Evolutionary conservation across 2,329 filamentous ascomycete species (phyloP).

Genomic region (Clonostachys chloroleuca): DNA sequence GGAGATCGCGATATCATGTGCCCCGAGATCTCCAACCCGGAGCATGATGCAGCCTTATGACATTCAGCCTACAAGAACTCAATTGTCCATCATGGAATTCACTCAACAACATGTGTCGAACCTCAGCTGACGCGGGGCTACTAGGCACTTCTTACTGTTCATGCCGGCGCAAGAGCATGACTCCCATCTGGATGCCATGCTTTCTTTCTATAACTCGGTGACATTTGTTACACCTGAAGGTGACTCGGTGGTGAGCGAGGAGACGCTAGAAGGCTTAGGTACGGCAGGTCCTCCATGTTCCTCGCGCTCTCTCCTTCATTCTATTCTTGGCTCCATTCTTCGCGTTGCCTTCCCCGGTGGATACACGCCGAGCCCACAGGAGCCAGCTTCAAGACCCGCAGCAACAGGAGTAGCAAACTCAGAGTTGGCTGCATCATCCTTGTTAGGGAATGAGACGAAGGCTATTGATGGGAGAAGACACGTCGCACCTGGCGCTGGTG

Average conservation of each 20-base stretch:
- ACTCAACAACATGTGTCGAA: conserved; percentile 15
- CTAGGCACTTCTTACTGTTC: conserved; percentile 88
- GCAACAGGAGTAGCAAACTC: neutral
- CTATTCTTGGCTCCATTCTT: conserved; percentile 73
- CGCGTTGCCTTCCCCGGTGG: conserved; percentile 54
- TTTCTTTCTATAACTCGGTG: conserved; percentile 88
- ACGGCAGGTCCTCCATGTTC: conserved; percentile 52
- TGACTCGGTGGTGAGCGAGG: conserved; percentile 87
- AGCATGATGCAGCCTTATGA: conserved; percentile 4
- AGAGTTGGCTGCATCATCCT: neutral
- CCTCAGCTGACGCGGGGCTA: conserved; percentile 12
- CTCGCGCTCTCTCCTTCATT: conserved; percentile 54
- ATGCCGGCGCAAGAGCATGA: conserved; percentile 62
- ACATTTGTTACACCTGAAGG: conserved; percentile 90
- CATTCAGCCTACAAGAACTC: neutral
- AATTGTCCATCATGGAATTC: neutral
- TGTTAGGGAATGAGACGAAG: neutral
- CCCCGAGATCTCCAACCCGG: neutral
- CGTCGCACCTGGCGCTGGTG: neutral
- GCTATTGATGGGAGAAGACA: neutral
- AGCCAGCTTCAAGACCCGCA: conserved; percentile 7
- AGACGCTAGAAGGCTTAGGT: conserved; percentile 92
- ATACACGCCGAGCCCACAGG: conserved; percentile 16
- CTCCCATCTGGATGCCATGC: conserved; percentile 72
- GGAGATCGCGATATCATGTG: too few species aligned